These are phyloP conservation scores for Agaricus sinodeliciosus DNA, from an alignment of 768 basidiomycete species.

Conservation along the genomic window DNA sequence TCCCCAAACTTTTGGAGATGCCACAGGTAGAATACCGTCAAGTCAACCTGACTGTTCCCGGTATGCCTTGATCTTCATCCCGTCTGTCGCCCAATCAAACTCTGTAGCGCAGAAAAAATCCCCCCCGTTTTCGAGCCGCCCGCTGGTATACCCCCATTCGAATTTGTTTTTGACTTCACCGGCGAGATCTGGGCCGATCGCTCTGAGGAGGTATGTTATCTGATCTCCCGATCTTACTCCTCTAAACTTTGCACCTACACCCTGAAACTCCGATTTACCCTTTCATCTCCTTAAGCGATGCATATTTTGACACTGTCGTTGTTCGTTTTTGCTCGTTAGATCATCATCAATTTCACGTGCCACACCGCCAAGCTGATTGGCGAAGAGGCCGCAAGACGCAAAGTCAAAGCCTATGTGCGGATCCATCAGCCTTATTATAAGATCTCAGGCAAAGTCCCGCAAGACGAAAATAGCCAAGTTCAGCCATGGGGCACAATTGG, in stretches of 20 bases:
- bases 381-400: conserved; percentile 71
- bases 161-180: conserved; percentile 81
- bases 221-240: conserved; percentile 5
- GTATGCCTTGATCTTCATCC: conserved; percentile 32
- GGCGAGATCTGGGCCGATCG: conserved; percentile 76
- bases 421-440: conserved; percentile 77
- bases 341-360: conserved; percentile 73
- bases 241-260: conserved; percentile 4
- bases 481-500: conserved; percentile 68
- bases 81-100: conserved; percentile 6
- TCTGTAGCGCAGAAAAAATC: conserved; percentile 47
- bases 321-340: conserved; percentile 31
- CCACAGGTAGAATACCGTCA: conserved; percentile 76
- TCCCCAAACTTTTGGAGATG: conserved; percentile 61
- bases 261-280: not conserved
- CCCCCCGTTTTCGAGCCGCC: conserved; percentile 65
- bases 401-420: conserved; percentile 74
- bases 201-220: conserved; percentile 55
- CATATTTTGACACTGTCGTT: not conserved
- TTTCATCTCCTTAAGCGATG: not conserved
- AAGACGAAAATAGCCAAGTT: conserved; percentile 67
- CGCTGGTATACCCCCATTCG: conserved; percentile 60
- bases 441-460: conserved; percentile 54
- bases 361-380: conserved; percentile 62
- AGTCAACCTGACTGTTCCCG: conserved; percentile 67